These are phyloP conservation scores for Carex parvula DNA, from an alignment of 176 grass and related monocot genomes.

Conservation along the genomic window DNA sequence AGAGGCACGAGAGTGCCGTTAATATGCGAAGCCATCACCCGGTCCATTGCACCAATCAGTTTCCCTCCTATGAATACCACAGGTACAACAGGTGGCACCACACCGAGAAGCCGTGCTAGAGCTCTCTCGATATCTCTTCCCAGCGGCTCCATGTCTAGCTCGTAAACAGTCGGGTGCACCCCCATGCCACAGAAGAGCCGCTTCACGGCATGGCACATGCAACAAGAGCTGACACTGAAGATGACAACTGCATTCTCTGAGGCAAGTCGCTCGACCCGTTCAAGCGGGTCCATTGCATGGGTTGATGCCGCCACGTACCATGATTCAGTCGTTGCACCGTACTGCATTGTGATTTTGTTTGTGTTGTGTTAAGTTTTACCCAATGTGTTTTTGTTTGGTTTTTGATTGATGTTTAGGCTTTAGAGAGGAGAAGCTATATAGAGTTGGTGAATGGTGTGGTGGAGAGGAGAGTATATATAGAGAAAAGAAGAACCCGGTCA, in stretches of 20 bases:
- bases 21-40: conserved; percentile 90
- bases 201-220: conserved; percentile 99
- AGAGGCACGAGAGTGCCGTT: conserved; percentile 88
- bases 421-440: conserved; percentile 18
- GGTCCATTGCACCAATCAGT: conserved; percentile 84
- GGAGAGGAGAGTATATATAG: conserved; percentile 49
- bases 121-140: conserved; percentile 75
- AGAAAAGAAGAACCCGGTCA: not conserved
- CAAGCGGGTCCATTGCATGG: conserved; percentile 52
- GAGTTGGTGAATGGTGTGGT: conserved; percentile 2
- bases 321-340: conserved; percentile 67
- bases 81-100: conserved; percentile 43
- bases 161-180: conserved; percentile 80
- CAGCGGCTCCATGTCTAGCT: conserved; percentile 80
- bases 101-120: conserved; percentile 59
- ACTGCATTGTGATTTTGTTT: conserved; percentile 54
- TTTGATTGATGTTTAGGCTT: conserved; percentile 4
- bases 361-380: not conserved
- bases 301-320: conserved; percentile 51
- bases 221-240: conserved; percentile 97
- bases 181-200: conserved; percentile 99
- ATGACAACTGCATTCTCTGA: conserved; percentile 93
- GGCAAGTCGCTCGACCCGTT: conserved; percentile 69
- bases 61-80: conserved; percentile 91
- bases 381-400: no score